Conservation (phyloP, 2,329 filamentous ascomycete genomes). For the Ceratocystis diversiconidia region DNA sequence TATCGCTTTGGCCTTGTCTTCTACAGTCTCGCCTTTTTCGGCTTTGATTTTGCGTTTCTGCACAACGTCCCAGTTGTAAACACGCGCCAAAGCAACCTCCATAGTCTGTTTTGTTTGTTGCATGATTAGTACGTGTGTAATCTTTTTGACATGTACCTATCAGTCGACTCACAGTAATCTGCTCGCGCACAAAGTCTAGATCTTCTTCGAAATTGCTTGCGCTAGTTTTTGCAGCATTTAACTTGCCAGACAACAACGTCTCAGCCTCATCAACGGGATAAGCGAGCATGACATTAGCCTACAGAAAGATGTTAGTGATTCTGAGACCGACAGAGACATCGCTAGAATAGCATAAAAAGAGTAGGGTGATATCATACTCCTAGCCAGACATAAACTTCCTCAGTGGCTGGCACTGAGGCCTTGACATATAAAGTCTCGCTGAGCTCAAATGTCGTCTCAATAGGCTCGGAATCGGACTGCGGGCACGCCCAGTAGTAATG, state of each 20-base stretch:
- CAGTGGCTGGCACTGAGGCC: conserved; percentile 63
- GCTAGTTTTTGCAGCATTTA: conserved; percentile 64
- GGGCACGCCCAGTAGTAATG: background rate
- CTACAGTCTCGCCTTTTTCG: conserved; percentile 38
- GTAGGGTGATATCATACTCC: conserved; percentile 42
- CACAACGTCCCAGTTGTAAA: conserved; percentile 99
- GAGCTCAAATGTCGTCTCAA: conserved; percentile 88
- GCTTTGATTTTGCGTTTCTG: conserved; percentile 84
- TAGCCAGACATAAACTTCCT: conserved; percentile 96
- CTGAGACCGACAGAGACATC: background rate
- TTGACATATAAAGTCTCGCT: conserved; percentile 93
- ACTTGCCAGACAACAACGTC: conserved; percentile 59
- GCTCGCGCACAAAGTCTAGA: conserved; percentile 84
- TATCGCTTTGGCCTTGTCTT: conserved; percentile 28
- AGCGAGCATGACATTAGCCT: conserved; percentile 95
- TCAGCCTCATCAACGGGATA: conserved; percentile 86
- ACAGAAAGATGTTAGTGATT: background rate
- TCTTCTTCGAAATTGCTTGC: conserved; percentile 89
- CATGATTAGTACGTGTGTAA: background rate
- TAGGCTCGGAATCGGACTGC: conserved; percentile 47
- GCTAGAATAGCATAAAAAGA: background rate
- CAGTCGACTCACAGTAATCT: conserved; percentile 63
- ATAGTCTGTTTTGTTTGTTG: conserved; percentile 49
- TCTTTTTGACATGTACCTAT: background rate
- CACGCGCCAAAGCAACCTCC: conserved; percentile 86